Evolutionary conservation across 129 eudicot genomes (phyloP).

Genomic region (Pittosporum tobira): DNA sequence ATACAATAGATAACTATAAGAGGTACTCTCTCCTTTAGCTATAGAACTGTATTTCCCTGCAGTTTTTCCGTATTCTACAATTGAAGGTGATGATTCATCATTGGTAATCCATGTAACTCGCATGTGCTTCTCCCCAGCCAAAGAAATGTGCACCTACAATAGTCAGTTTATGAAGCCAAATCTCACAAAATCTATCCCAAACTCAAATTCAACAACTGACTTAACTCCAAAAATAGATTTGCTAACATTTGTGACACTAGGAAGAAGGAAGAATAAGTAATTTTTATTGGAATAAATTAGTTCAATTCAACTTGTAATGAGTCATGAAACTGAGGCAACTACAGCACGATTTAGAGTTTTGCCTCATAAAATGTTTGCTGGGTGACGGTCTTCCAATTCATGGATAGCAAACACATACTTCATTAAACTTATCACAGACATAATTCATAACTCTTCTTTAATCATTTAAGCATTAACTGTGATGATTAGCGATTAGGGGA

Average conservation of each 20-base stretch:
- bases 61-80: conserved; percentile 75
- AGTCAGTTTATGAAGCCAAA: conserved; percentile 7
- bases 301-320: too few relatives aligned
- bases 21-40: conserved; percentile 64
- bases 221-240: too few relatives aligned
- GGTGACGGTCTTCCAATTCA: too few relatives aligned
- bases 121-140: conserved; percentile 69
- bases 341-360: too few relatives aligned
- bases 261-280: too few relatives aligned
- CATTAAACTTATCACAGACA: too few relatives aligned
- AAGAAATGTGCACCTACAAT: conserved; percentile 81
- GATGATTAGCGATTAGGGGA: too few relatives aligned
- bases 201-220: not conserved
- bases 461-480: too few relatives aligned
- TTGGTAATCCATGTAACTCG: conserved; percentile 65
- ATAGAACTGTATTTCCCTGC: conserved; percentile 46
- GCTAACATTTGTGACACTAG: not conserved
- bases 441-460: too few relatives aligned
- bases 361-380: too few relatives aligned
- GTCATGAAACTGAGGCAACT: conserved; percentile 4
- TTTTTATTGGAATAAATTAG: conserved; percentile 9
- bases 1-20: conserved; percentile 54
- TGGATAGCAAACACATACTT: too few relatives aligned
- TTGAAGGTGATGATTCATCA: conserved; percentile 50
- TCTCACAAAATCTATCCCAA: not conserved